Evolutionary conservation across 2,329 filamentous ascomycete genomes (phyloP).

Genomic region (Boeremia lycopersici): DNA sequence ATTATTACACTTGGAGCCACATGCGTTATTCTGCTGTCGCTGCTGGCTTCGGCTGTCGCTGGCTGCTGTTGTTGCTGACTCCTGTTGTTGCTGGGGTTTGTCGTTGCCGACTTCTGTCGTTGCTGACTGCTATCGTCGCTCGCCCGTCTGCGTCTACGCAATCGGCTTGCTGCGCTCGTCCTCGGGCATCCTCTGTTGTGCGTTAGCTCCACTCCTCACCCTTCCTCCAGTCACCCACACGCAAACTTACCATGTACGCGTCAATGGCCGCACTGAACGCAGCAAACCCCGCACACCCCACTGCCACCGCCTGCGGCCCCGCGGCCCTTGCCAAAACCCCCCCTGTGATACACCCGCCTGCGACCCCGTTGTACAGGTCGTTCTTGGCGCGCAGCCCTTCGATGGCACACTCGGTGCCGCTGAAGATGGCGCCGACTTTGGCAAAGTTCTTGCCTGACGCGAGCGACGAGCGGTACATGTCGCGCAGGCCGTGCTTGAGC

Average conservation of each 20-base stretch:
- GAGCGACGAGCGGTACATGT: conserved; percentile 87
- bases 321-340: conserved; percentile 85
- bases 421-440: conserved; percentile 87
- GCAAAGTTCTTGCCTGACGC: conserved; percentile 92
- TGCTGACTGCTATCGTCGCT: no score
- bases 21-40: no score
- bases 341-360: conserved; percentile 88
- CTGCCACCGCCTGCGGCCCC: conserved; percentile 83
- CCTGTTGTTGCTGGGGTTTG: no score
- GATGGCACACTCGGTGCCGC: conserved; percentile 93
- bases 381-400: conserved; percentile 93
- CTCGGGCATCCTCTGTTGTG: conserved; percentile 45
- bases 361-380: conserved; percentile 84
- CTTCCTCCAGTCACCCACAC: background rate
- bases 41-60: no score
- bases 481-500: conserved; percentile 83
- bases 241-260: conserved; percentile 72
- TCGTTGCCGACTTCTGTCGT: no score
- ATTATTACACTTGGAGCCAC: background rate
- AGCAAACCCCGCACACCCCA: conserved; percentile 92
- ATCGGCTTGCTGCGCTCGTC: conserved; percentile 50
- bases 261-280: conserved; percentile 93
- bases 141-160: conserved; percentile 25
- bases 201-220: conserved; percentile 9
- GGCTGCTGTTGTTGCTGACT: no score